A percentile compares a stretch with the other conserved stretches of the same genome.
phyloP scores from a whole-genome alignment of 441 rosid species.

The Hura crepitans region DNA sequence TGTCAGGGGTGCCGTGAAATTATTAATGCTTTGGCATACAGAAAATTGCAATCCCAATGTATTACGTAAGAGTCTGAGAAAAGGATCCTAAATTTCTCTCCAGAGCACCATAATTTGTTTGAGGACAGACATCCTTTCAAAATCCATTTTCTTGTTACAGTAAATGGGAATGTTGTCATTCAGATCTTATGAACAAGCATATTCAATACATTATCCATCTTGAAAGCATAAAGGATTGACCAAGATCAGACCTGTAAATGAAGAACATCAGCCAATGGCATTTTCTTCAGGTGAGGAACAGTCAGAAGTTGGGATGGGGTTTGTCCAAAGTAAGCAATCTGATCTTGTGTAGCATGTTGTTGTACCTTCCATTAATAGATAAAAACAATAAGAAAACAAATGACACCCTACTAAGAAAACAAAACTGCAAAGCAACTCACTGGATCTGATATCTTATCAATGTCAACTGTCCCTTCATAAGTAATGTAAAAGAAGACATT shows the following conservation, averaged over 20 bases:
- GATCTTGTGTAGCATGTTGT: constrained; percentile 95
- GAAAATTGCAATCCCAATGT: constrained; percentile 2
- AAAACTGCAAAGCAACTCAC: constrained; percentile 43
- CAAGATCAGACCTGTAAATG: constrained; percentile 70
- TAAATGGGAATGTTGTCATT: not conserved
- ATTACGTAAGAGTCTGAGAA: not conserved
- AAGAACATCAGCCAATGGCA: constrained; percentile 81
- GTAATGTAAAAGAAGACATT: constrained; percentile 98
- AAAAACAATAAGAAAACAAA: constrained; percentile 25
- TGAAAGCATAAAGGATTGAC: constrained; percentile 13
- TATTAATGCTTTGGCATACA: not conserved
- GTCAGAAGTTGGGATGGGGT: constrained; percentile 97
- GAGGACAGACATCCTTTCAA: not conserved
- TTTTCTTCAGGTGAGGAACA: constrained; percentile 79
- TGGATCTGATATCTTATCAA: constrained; percentile 86
- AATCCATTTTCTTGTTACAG: constrained; percentile 2
- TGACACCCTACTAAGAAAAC: constrained; percentile 17
- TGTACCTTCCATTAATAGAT: constrained; percentile 56
- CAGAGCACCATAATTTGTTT: not conserved
- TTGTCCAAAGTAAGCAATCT: constrained; percentile 98
- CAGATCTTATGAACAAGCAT: not conserved
- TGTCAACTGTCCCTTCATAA: constrained; percentile 93
- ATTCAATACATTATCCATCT: constrained; percentile 2
- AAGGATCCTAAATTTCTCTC: not conserved
- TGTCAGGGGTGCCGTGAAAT: constrained; percentile 20